Evolutionary conservation across 2,329 filamentous ascomycete species (phyloP).

Genomic region (Hortaea sp.): DNA sequence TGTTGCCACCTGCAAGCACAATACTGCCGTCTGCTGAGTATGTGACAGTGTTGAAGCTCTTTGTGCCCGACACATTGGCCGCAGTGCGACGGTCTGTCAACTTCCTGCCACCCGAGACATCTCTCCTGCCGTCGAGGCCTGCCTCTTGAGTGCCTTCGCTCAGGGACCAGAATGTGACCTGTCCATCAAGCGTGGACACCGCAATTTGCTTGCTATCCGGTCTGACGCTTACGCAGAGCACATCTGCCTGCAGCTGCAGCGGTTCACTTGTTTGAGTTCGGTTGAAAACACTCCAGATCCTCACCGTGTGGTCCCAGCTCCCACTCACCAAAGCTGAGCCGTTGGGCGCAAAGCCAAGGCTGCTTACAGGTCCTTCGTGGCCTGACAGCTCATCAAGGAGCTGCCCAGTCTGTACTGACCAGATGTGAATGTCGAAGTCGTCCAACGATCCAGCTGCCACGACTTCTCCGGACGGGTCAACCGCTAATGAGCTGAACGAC

Average conservation of each 20-base stretch:
- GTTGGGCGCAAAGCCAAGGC: constrained; percentile 79
- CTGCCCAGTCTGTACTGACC: constrained; percentile 96
- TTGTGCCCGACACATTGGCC: constrained; percentile 81
- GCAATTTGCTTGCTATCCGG: constrained; percentile 88
- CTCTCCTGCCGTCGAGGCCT: constrained; percentile 78
- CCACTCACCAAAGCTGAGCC: constrained; percentile 77
- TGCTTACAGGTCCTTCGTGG: constrained; percentile 87
- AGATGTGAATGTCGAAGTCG: constrained; percentile 94
- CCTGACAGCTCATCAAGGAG: constrained; percentile 82
- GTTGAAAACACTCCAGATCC: constrained; percentile 92
- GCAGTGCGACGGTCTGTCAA: constrained; percentile 80
- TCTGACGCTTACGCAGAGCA: constrained; percentile 74
- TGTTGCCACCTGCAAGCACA: constrained; percentile 82
- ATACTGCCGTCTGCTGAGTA: constrained; percentile 92
- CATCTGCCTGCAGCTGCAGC: constrained; percentile 81
- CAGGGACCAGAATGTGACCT: constrained; percentile 90
- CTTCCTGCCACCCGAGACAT: constrained; percentile 86
- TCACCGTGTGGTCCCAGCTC: constrained; percentile 92
- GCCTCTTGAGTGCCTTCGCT: constrained; percentile 77
- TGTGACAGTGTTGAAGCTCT: constrained; percentile 75
- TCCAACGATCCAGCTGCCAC: constrained; percentile 91
- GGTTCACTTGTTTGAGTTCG: constrained; percentile 92
- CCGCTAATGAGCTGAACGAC: constrained; percentile 86
- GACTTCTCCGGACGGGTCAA: constrained; percentile 95
- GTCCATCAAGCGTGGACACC: constrained; percentile 84